Evolutionary conservation across 2,329 filamentous ascomycete genomes (phyloP).

Genomic region (Arachnomyces sp.): DNA sequence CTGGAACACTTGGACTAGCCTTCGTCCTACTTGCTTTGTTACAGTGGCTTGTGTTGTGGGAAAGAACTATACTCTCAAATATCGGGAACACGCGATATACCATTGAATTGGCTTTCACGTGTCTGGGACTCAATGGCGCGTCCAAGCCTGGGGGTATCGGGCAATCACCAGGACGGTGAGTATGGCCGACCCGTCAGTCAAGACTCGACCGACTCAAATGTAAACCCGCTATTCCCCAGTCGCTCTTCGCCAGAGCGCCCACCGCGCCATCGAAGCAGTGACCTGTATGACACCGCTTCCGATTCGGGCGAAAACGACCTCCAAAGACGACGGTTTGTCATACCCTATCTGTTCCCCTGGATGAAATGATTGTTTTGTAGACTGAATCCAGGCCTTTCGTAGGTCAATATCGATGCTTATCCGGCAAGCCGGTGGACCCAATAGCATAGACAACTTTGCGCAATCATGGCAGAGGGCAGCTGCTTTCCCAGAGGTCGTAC

Average conservation of each 20-base stretch:
- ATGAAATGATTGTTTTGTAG: background rate
- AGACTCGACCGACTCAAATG: conserved; percentile 7
- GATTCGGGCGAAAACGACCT: conserved; percentile 12
- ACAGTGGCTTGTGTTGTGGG: no score
- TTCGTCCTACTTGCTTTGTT: no score
- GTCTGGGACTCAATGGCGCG: no score
- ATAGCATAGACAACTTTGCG: conserved; percentile 90
- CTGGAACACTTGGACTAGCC: no score
- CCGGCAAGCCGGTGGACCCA: conserved; percentile 73
- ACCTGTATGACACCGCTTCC: background rate
- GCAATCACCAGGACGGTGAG: conserved; percentile 2
- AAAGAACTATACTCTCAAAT: no score
- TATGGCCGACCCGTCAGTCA: conserved; percentile 9
- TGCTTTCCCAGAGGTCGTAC: conserved; percentile 78
- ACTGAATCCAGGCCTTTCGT: background rate
- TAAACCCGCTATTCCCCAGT: conserved; percentile 8
- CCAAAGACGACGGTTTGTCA: conserved; percentile 17
- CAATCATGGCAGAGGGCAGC: conserved; percentile 88
- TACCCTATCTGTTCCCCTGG: no score
- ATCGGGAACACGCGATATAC: no score
- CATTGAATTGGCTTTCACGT: background rate
- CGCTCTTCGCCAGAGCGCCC: conserved; percentile 1
- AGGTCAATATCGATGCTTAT: conserved; percentile 41
- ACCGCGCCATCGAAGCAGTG: no score
- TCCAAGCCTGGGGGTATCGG: no score